A percentile compares a stretch with the other conserved stretches of the same genome.
Conservation (phyloP, 129 eudicot species). For the Tagetes patula region DNA sequence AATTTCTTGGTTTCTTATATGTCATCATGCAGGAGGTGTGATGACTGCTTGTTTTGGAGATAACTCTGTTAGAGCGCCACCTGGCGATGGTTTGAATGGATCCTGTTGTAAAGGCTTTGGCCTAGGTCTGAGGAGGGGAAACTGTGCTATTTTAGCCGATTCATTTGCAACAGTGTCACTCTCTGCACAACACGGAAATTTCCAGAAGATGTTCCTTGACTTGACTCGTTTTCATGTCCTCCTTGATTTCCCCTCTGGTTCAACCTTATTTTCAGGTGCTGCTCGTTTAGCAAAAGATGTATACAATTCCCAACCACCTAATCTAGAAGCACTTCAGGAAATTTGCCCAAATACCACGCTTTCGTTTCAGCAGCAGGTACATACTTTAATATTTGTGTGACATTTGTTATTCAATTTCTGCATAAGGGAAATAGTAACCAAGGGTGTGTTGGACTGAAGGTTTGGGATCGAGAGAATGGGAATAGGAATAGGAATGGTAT, state of each 20-base stretch:
- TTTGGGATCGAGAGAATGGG: background rate
- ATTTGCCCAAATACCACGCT: slow-evolving; percentile 63
- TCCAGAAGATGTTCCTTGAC: slow-evolving; percentile 73
- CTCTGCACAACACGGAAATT: slow-evolving; percentile 77
- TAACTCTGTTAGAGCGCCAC: slow-evolving; percentile 44
- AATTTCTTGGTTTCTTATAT: slow-evolving; percentile 15
- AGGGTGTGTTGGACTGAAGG: background rate
- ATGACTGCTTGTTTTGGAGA: slow-evolving; percentile 67
- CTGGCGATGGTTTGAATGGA: slow-evolving; percentile 28
- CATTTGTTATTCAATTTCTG: background rate
- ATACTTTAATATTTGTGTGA: background rate
- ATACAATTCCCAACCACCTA: slow-evolving; percentile 50
- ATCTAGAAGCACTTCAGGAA: slow-evolving; percentile 54
- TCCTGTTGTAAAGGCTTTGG: slow-evolving; percentile 44
- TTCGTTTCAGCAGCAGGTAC: slow-evolving; percentile 92
- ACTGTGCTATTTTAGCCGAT: slow-evolving; percentile 69
- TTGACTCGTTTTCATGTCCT: slow-evolving; percentile 62
- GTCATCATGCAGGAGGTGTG: slow-evolving; percentile 58
- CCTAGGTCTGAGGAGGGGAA: slow-evolving; percentile 50
- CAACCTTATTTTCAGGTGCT: slow-evolving; percentile 68
- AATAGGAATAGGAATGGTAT: background rate
- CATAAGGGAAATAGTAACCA: background rate
- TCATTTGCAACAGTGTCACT: slow-evolving; percentile 66
- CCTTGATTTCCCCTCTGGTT: slow-evolving; percentile 77
- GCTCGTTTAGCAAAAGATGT: slow-evolving; percentile 53